phyloP scores from a whole-genome alignment of 2,329 filamentous ascomycete species.

The Colletotrichum destructivum region DNA sequence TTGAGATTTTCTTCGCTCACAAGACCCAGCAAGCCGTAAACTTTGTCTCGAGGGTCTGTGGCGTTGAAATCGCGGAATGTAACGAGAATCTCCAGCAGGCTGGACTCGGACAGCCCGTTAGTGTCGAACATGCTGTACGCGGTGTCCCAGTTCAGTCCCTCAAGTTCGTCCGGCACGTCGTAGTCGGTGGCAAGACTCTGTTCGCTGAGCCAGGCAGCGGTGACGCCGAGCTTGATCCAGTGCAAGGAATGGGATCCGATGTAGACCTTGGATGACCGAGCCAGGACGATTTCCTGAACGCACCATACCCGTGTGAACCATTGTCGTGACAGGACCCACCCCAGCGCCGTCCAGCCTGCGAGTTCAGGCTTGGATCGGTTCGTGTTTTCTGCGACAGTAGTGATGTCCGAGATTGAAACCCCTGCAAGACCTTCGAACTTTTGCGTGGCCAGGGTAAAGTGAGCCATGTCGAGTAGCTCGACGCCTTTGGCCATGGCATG shows the following conservation, averaged over 20 bases:
- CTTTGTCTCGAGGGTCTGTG: slow-evolving; percentile 25
- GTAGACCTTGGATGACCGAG: neutral
- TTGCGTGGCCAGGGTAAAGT: slow-evolving; percentile 10
- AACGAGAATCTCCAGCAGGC: slow-evolving; percentile 14
- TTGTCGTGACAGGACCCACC: slow-evolving; percentile 8
- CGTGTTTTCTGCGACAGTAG: neutral
- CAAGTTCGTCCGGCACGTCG: slow-evolving; percentile 10
- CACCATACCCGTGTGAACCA: slow-evolving; percentile 33
- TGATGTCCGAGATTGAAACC: neutral
- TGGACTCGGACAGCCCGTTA: neutral
- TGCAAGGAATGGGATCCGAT: slow-evolving; percentile 5
- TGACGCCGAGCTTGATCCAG: slow-evolving; percentile 17
- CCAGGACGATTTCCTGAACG: slow-evolving; percentile 25
- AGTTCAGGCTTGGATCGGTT: neutral
- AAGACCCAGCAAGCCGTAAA: slow-evolving; percentile 26
- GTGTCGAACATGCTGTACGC: slow-evolving; percentile 28
- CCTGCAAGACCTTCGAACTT: slow-evolving; percentile 7
- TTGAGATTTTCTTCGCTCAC: neutral
- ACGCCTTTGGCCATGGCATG: neutral
- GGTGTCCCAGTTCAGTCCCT: slow-evolving; percentile 10
- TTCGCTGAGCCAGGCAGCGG: slow-evolving; percentile 14
- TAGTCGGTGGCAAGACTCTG: slow-evolving; percentile 22
- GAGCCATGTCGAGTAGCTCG: slow-evolving; percentile 17
- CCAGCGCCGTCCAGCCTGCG: neutral
- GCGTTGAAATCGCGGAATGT: slow-evolving; percentile 17